Conservation (phyloP, 2,329 filamentous ascomycete genomes). For the Magnaporthales sp. region DNA sequence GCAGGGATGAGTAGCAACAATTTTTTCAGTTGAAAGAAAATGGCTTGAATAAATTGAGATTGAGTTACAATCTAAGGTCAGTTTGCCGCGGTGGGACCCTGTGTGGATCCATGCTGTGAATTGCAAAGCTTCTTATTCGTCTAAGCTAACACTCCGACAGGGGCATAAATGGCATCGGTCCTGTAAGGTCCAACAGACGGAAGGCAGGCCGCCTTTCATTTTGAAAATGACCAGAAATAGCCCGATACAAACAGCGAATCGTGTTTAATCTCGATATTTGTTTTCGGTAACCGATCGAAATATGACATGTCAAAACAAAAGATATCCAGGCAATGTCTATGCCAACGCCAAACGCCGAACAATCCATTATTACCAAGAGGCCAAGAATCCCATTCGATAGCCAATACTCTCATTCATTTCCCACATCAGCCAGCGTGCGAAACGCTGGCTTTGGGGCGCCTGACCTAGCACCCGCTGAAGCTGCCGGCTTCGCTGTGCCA, state of each 20-base stretch:
- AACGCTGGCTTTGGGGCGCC: slow-evolving; percentile 28
- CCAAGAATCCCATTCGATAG: not conserved
- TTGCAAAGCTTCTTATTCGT: not conserved
- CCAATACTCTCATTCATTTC: slow-evolving; percentile 15
- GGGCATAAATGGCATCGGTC: not conserved
- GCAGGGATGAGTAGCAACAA: not conserved
- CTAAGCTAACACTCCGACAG: not conserved
- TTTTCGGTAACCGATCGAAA: not conserved
- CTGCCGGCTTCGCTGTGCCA: slow-evolving; percentile 11
- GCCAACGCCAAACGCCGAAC: not conserved
- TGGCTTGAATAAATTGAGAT: not conserved
- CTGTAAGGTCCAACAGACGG: no score
- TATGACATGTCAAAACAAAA: not conserved
- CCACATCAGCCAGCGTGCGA: slow-evolving; percentile 46
- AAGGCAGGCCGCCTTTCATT: no score
- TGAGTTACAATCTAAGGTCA: not conserved
- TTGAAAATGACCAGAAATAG: no score
- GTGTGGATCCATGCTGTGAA: not conserved
- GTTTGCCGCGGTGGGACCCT: not conserved
- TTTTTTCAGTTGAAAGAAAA: not conserved
- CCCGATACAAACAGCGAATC: not conserved
- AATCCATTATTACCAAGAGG: not conserved
- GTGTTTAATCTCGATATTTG: not conserved
- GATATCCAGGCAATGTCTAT: not conserved
- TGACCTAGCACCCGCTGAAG: slow-evolving; percentile 11